Conservation (phyloP, 768 basidiomycete genomes). For the Coprinopsis marcescibilis region DNA sequence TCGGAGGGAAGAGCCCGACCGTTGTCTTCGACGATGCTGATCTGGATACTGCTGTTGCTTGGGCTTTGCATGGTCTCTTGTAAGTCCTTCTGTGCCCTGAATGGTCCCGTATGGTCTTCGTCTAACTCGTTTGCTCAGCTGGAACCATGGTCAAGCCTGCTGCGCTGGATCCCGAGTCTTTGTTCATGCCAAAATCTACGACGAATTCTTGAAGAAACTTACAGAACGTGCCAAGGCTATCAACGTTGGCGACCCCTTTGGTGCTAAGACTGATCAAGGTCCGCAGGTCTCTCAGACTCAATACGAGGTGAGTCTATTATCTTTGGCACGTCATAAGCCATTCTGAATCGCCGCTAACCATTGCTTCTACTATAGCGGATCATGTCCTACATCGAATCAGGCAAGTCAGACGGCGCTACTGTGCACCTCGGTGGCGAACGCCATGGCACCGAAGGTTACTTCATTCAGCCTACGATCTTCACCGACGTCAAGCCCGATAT, state of each 20-base stretch:
- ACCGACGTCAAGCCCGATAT: conserved; percentile 55
- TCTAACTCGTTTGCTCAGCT: no score
- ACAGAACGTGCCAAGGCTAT: conserved; percentile 51
- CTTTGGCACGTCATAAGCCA: background rate
- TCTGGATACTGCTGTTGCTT: conserved; percentile 65
- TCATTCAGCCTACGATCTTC: conserved; percentile 67
- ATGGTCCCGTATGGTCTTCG: no score
- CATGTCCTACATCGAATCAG: conserved; percentile 69
- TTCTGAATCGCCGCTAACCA: background rate
- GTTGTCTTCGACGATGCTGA: conserved; percentile 74
- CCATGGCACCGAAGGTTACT: conserved; percentile 60
- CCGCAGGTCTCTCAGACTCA: conserved; percentile 76
- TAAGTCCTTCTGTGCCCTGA: conserved; percentile 28
- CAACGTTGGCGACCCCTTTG: conserved; percentile 71
- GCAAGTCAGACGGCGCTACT: conserved; percentile 64
- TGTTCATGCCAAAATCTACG: conserved; percentile 76
- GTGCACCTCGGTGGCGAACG: conserved; percentile 55
- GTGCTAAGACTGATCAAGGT: conserved; percentile 55
- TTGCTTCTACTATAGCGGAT: conserved; percentile 43
- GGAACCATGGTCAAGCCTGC: conserved; percentile 73
- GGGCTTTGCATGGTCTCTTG: conserved; percentile 72
- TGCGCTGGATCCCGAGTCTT: conserved; percentile 81
- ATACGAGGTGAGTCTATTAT: conserved; percentile 47
- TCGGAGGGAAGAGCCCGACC: conserved; percentile 71
- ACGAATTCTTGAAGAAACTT: conserved; percentile 66